phyloP scores from a whole-genome alignment of 345 rosid species.

The Anastatica hierochuntica region DNA sequence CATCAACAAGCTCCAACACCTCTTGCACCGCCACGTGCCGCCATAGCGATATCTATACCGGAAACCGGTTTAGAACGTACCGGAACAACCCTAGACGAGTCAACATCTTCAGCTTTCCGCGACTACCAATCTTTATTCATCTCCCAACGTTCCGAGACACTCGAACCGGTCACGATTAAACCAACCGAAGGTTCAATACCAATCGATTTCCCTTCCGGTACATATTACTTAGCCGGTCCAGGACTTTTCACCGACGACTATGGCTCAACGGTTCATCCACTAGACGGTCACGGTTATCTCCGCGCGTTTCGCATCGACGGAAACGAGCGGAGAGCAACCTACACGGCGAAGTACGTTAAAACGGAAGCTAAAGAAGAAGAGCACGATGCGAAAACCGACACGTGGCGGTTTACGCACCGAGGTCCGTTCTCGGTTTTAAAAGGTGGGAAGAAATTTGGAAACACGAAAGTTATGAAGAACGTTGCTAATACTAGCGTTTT shows the following conservation, averaged over 20 bases:
- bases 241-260: conserved; percentile 79
- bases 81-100: conserved; percentile 16
- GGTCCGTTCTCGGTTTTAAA: conserved; percentile 84
- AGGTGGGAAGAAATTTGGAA: conserved; percentile 61
- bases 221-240: conserved; percentile 77
- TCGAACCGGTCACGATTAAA: conserved; percentile 34
- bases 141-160: conserved; percentile 66
- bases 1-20: conserved; percentile 25
- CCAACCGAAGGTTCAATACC: conserved; percentile 56
- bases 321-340: conserved; percentile 30
- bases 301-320: conserved; percentile 59
- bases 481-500: conserved; percentile 86
- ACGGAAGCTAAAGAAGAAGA: conserved; percentile 86
- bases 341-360: conserved; percentile 70
- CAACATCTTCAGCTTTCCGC: conserved; percentile 52
- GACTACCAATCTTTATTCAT: conserved; percentile 76
- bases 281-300: conserved; percentile 87
- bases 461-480: conserved; percentile 87
- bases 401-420: conserved; percentile 71
- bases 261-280: conserved; percentile 86
- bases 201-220: conserved; percentile 64
- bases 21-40: conserved; percentile 28
- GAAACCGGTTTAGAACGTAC: conserved; percentile 15
- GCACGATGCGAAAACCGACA: conserved; percentile 51
- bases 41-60: conserved; percentile 43